Percentiles rank a stretch among this genome's conserved stretches.
phyloP scores from a whole-genome alignment of 2,329 filamentous ascomycete species.

The Ambrosiella xylebori region DNA sequence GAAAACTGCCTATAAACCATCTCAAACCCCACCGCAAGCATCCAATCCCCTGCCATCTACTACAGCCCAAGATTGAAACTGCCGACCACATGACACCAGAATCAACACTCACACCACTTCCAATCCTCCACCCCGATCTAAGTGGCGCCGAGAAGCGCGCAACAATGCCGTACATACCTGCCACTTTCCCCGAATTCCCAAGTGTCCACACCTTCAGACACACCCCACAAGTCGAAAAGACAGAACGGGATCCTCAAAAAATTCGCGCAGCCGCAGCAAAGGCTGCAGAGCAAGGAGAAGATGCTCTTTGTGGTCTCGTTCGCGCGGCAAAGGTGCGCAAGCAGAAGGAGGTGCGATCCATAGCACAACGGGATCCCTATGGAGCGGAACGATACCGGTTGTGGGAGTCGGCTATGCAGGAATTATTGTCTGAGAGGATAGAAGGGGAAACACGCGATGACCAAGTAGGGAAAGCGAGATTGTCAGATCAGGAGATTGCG shows the following conservation, averaged over 20 bases:
- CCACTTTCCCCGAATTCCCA: slow-evolving; percentile 42
- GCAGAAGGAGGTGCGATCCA: slow-evolving; percentile 43
- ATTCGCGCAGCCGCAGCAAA: slow-evolving; percentile 42
- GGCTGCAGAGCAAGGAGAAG: slow-evolving; percentile 44
- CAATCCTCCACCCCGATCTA: slow-evolving; percentile 35
- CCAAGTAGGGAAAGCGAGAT: neutral
- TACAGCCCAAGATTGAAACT: slow-evolving; percentile 21
- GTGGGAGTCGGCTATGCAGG: slow-evolving; percentile 45
- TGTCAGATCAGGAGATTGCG: slow-evolving; percentile 29
- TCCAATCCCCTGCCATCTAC: slow-evolving; percentile 27
- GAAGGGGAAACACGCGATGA: neutral
- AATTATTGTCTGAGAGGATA: slow-evolving; percentile 28
- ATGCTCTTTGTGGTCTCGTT: slow-evolving; percentile 40
- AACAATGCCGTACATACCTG: slow-evolving; percentile 37
- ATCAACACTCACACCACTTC: slow-evolving; percentile 25
- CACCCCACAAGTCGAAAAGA: slow-evolving; percentile 30
- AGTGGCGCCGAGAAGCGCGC: slow-evolving; percentile 42
- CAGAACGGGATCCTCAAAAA: slow-evolving; percentile 35
- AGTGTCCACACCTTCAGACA: slow-evolving; percentile 47
- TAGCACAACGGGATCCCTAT: slow-evolving; percentile 34
- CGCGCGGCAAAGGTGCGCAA: slow-evolving; percentile 46
- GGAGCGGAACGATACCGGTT: slow-evolving; percentile 39
- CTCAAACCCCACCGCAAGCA: slow-evolving; percentile 40
- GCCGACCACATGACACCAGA: neutral
- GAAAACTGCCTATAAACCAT: slow-evolving; percentile 33